Evolutionary conservation across 306 rosid species (phyloP).

Genomic region (Rubus parviflorus): DNA sequence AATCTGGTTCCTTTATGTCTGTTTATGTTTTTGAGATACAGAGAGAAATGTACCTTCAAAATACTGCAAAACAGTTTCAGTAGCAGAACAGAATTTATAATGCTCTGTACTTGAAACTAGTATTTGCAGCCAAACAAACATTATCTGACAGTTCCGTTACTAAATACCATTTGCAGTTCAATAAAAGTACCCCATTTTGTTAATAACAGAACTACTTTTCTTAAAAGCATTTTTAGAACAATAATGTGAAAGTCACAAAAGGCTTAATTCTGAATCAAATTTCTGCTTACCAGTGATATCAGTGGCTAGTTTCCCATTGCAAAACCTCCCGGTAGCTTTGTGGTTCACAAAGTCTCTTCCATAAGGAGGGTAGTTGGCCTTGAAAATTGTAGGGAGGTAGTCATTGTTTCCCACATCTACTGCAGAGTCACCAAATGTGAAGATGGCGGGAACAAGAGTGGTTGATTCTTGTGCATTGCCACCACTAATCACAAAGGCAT

Average conservation of each 20-base stretch:
- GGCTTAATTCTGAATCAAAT: neutral
- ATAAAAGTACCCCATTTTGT: neutral
- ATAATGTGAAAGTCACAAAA: neutral
- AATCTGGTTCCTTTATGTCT: neutral
- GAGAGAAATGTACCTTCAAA: neutral
- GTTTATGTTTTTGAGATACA: neutral
- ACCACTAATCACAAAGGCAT: slow-evolving; percentile 24
- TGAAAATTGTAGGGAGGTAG: slow-evolving; percentile 72
- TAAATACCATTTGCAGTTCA: neutral
- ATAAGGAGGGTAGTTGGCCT: slow-evolving; percentile 93
- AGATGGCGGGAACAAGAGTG: slow-evolving; percentile 77
- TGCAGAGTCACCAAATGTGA: slow-evolving; percentile 87
- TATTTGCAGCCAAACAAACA: neutral
- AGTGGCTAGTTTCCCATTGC: slow-evolving; percentile 93
- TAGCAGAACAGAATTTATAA: slow-evolving; percentile 16
- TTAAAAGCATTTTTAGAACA: neutral
- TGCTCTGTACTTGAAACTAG: slow-evolving; percentile 20
- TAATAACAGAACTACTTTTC: neutral
- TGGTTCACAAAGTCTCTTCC: slow-evolving; percentile 86
- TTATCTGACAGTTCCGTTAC: neutral
- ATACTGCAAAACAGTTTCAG: slow-evolving; percentile 1
- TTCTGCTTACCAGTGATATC: slow-evolving; percentile 72
- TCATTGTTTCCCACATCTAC: slow-evolving; percentile 93
- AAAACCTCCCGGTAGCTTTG: slow-evolving; percentile 91
- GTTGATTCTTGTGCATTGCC: slow-evolving; percentile 62